Base-by-base conservation (phyloP, 1,284 basidiomycete species). In the Chiua sp. region DNA sequence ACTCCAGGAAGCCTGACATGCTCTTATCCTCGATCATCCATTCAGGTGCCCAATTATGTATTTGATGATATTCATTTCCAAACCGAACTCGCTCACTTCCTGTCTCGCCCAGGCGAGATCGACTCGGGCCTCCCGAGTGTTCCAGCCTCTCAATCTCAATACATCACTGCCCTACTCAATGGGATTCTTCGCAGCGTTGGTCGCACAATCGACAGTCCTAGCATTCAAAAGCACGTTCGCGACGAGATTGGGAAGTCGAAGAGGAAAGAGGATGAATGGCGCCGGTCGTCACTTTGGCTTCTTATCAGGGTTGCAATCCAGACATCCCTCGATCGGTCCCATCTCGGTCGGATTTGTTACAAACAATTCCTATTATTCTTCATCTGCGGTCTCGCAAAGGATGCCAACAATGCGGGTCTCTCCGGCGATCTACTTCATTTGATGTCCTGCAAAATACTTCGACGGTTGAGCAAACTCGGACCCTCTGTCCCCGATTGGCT, bases 251-350 rank as follows among this genome's bases (percentile, higher is more conserved):
- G 69, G 77, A 1, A 55, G 59, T 32, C 68, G 73, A 18, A 81
- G 20, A 15, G 12, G 32, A 15, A 33, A 20, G 49, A 50, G 22
- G 22, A 33, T 12, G 18, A 82, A 15, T 84, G 82, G 82, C 69
- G 81, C 30, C 67, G 82, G 20, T 80, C 80, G 30, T 51, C 80
- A 0, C 62, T 81, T 3, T 83, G 80, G 79, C 75, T 82, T 7
- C 64, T 81, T n/a, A 66, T 83, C 39, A 78, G 80, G 13, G 78
- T 84, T 18, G 49, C 57, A 1, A 51, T 62, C 26, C 64, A 73
- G 78, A 53, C 39, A 7, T 42, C 49, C n/a, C 73, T 77, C 10
- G 51, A 78, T 13, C 76, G 76, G 20, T 35, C 49, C 6, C 8
- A 32, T 8, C 50, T 23, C 32, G 30, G 49, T 11, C 30, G n/a